Percentiles rank a stretch among this genome's conserved stretches.
These are phyloP conservation scores for Aspergillus latus DNA, from an alignment of 2,329 filamentous ascomycete species.

Conservation along the genomic window DNA sequence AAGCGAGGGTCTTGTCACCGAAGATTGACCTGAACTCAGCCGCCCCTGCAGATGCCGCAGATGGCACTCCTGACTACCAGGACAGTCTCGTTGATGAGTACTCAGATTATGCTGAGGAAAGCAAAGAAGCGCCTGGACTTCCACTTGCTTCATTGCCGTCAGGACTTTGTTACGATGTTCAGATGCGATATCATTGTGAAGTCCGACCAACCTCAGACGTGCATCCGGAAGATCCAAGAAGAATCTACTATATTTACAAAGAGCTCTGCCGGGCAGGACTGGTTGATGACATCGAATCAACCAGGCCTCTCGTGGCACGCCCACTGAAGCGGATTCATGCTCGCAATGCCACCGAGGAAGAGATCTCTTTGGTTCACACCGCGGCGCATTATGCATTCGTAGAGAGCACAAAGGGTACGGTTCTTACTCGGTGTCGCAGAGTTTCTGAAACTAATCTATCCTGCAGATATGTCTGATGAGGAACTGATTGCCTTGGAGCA, in stretches of 20 bases:
- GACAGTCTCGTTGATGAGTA: constrained; percentile 41
- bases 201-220: constrained; percentile 68
- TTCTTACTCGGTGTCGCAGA: neutral
- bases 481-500: constrained; percentile 69
- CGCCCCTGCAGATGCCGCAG: constrained; percentile 26
- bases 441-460: constrained; percentile 18
- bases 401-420: constrained; percentile 52
- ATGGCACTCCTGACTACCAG: constrained; percentile 24
- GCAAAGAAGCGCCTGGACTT: constrained; percentile 39
- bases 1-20: constrained; percentile 18
- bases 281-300: constrained; percentile 61
- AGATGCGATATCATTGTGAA: constrained; percentile 95
- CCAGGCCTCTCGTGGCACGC: constrained; percentile 51
- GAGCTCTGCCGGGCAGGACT: constrained; percentile 80
- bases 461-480: constrained; percentile 50
- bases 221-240: constrained; percentile 89
- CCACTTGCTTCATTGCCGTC: constrained; percentile 60
- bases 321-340: constrained; percentile 70
- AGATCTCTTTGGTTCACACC: constrained; percentile 78
- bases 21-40: constrained; percentile 27
- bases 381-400: constrained; percentile 79
- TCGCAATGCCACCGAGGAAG: constrained; percentile 72
- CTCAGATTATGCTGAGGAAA: constrained; percentile 41
- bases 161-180: constrained; percentile 83
- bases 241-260: constrained; percentile 91